Base-by-base conservation (phyloP, 305 asterid genomes). In the Plantago lanceolata region DNA sequence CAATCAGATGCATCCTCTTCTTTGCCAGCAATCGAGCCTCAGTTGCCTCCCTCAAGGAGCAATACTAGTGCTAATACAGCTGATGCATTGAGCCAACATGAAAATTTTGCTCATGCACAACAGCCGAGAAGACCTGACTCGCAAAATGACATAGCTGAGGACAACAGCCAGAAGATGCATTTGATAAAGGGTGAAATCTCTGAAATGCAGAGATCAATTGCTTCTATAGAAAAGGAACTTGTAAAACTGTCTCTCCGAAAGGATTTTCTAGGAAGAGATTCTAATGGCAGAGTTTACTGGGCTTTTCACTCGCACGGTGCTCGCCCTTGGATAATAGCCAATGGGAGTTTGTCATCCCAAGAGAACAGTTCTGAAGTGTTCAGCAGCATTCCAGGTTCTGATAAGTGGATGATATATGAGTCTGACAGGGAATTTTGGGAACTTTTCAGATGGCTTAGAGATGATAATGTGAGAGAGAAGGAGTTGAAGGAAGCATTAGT, bases 261-360 rank as follows among this genome's bases (percentile, higher is more conserved):
- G 81, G 94, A 87, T 69, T 81, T 69, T 70, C 69, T 93, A 85
- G 99, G 99, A 61, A 79, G 94, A 72, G 99, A 93, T 77, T 76
- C 93, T 47, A 82, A 76, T 56, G 97, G 99, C 52, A 79, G 97
- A 75, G 75, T 67, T 69, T 93, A 87, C 75, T 93, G 96, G 99
- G 79, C 65, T 47, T 85, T 76, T 58, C 73, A 74, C 69, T 76
- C 76, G 70, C 83, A 81, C 15, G 79, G 78, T 52, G 77, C 87
- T 70, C 76, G 74, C 59, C 88, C 96, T 28, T 73, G 84, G 85
- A 75, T 93, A 68, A 64, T 89, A 68, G 88, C 87, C 51, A 81
- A 85, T 35, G 85, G 84, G 55, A 76, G 75, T 73, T 68, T 64
- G 73, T 66, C 76, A 57, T 67, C 82, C 57, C 78, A 77, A 65